Evolutionary conservation across 2,329 filamentous ascomycete species (phyloP).

Genomic region (Sporothrix variecibatus): DNA sequence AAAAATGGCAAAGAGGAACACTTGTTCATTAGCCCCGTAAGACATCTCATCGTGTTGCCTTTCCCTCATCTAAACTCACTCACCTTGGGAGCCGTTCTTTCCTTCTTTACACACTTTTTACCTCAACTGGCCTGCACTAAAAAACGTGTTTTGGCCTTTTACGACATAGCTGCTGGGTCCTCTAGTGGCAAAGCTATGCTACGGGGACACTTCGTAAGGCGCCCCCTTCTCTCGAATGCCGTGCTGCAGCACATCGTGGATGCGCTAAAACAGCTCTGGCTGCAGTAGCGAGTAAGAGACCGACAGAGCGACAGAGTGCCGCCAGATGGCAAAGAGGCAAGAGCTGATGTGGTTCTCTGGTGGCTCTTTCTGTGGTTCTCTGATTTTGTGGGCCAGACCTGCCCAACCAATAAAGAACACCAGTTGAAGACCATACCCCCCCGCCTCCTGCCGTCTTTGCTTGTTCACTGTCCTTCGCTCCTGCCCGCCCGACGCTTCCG

Average conservation of each 20-base stretch:
- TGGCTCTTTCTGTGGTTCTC: no score
- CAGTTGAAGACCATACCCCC: background rate
- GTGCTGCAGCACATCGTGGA: conserved; percentile 4
- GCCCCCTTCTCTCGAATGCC: conserved; percentile 10
- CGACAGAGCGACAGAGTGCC: background rate
- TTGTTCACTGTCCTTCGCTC: background rate
- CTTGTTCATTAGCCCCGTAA: background rate
- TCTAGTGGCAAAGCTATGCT: conserved; percentile 16
- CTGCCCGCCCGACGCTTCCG: conserved; percentile 20
- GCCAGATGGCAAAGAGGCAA: background rate
- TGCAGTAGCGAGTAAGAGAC: background rate
- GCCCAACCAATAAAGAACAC: conserved; percentile 6
- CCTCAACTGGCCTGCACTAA: background rate
- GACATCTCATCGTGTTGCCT: background rate
- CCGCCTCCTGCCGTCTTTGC: background rate
- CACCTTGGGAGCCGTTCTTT: background rate
- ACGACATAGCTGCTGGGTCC: conserved; percentile 4
- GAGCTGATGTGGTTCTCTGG: background rate
- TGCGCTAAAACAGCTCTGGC: conserved; percentile 18
- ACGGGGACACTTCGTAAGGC: background rate
- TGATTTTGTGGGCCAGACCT: no score
- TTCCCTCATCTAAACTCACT: background rate
- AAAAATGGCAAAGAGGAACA: background rate
- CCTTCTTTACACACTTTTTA: background rate
- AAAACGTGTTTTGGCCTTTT: conserved; percentile 14